Conservation (phyloP, 2,329 filamentous ascomycete genomes). For the Rugonectria rugulosa region DNA sequence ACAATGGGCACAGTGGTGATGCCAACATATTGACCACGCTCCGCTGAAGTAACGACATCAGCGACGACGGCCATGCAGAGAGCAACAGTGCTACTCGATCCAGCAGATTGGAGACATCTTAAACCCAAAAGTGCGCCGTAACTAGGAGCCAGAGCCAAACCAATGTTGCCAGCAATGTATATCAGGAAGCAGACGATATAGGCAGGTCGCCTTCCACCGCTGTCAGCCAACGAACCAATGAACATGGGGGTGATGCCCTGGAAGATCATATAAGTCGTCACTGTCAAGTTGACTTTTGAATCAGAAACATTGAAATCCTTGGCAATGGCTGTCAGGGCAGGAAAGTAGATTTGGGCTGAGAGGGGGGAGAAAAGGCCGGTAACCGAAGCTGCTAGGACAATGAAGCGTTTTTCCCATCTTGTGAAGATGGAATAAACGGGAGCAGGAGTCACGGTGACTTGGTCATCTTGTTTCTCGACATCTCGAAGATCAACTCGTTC, state of each 20-base stretch:
- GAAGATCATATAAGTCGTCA: constrained; percentile 66
- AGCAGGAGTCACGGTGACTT: constrained; percentile 2
- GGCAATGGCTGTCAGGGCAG: constrained; percentile 58
- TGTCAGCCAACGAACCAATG: constrained; percentile 63
- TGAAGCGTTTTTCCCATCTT: constrained; percentile 48
- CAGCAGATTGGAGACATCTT: constrained; percentile 64
- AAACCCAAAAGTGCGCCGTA: constrained; percentile 61
- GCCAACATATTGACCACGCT: constrained; percentile 67
- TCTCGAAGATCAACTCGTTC: neutral
- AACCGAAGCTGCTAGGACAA: constrained; percentile 49
- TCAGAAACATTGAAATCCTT: constrained; percentile 53
- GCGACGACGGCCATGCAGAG: constrained; percentile 66
- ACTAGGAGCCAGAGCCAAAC: constrained; percentile 57
- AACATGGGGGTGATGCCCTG: constrained; percentile 67
- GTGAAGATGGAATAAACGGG: constrained; percentile 49
- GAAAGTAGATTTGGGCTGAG: constrained; percentile 62
- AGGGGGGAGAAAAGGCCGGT: constrained; percentile 56
- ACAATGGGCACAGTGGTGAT: constrained; percentile 57
- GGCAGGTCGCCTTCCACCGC: constrained; percentile 59
- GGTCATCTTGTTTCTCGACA: constrained; percentile 25
- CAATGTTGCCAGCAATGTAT: constrained; percentile 62
- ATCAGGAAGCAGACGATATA: constrained; percentile 62
- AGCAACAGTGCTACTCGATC: constrained; percentile 66
- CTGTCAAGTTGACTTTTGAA: constrained; percentile 56
- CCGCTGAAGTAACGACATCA: constrained; percentile 68